phyloP scores from a whole-genome alignment of 2,329 filamentous ascomycete genomes.

The Fusarium neocosmosporiellum region DNA sequence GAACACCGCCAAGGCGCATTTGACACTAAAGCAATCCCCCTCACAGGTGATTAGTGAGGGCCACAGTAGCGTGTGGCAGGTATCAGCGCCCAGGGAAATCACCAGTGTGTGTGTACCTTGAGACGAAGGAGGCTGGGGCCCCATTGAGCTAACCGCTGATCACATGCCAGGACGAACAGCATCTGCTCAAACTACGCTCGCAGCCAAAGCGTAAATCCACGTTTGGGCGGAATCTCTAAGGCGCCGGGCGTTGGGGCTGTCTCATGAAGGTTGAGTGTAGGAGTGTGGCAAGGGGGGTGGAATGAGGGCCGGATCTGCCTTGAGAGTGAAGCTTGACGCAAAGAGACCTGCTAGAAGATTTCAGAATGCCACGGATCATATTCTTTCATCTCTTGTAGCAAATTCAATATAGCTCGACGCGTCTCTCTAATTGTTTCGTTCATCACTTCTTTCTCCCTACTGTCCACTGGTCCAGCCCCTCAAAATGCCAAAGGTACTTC shows the following conservation, averaged over 20 bases:
- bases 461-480: neutral
- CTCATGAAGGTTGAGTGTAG: neutral
- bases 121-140: too few species aligned
- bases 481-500: neutral
- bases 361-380: too few species aligned
- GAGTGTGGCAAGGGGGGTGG: neutral
- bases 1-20: neutral
- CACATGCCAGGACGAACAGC: neutral
- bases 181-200: neutral
- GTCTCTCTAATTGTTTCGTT: neutral
- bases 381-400: too few species aligned
- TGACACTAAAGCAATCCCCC: neutral
- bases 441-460: neutral
- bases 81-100: neutral
- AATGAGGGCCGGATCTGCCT: neutral
- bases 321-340: too few species aligned
- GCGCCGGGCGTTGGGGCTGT: neutral
- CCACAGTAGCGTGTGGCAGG: neutral
- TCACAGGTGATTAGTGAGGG: neutral
- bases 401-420: too few species aligned
- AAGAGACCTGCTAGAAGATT: too few species aligned
- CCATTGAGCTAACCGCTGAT: neutral
- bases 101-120: neutral
- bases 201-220: neutral
- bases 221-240: neutral